Evolutionary conservation across 1,139 yeast genomes (phyloP).

Genomic region (Diutina mesorugosa): DNA sequence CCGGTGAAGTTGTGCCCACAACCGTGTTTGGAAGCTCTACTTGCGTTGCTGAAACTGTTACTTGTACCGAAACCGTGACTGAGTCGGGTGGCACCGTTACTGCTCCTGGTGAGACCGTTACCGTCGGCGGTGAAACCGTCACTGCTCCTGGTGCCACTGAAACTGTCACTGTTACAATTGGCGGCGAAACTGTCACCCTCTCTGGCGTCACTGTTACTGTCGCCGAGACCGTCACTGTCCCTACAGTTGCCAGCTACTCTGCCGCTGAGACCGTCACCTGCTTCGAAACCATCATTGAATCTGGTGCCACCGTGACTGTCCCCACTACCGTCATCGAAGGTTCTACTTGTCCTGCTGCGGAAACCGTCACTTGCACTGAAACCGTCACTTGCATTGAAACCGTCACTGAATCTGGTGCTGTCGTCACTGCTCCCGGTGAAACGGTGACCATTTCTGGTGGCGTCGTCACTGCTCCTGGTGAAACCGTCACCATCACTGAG

Average conservation of each 20-base stretch:
- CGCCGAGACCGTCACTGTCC: too few species aligned
- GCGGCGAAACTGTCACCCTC: background rate
- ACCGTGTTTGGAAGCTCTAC: background rate
- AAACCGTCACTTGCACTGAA: background rate
- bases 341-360: background rate
- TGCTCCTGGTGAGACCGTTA: background rate
- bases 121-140: constrained; percentile 21
- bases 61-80: background rate
- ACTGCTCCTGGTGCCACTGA: background rate
- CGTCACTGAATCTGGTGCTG: background rate
- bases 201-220: too few species aligned
- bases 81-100: background rate
- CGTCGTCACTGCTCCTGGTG: background rate
- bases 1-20: background rate
- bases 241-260: too few species aligned
- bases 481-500: background rate
- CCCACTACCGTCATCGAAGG: background rate
- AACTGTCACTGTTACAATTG: background rate
- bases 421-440: background rate
- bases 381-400: background rate
- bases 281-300: background rate
- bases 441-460: background rate
- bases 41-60: background rate
- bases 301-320: too few species aligned
- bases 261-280: too few species aligned